Base-by-base conservation (phyloP, 1,284 basidiomycete species). In the Puccinia triticina region DNA sequence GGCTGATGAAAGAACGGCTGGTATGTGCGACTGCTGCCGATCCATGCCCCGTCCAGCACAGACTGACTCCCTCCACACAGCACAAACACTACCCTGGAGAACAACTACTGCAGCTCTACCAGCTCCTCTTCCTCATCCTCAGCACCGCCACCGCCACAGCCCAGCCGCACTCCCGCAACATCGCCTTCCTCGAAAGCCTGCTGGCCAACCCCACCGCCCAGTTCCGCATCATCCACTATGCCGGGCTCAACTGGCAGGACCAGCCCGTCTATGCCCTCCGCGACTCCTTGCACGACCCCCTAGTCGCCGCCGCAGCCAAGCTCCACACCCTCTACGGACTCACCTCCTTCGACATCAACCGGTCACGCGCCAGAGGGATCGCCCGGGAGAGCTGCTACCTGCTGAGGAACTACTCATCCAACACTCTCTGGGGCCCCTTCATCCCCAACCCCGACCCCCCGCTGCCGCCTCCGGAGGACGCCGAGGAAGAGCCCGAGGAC, bases 371-470 rank as follows among this genome's bases (percentile, higher is more conserved):
- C 3, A 61, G 79, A 34, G 79, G 71, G 0, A 61, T 74, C 37
- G 79, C 79, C n/a, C 40, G 79, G 26, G 79, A 82, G 59, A 61
- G 67, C 34, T 50, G 40, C 48, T 82, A 82, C 64, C 57, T 57
- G 7, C 1, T 75, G 2, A 5, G 16, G 21, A 82, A 82, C 21
- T 73, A 82, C 43, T 43, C 37, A 32, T 1, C 1, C 0, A 29
- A 50, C 7, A 75, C 66, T 11, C 37, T 82, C 18, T 82, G 40
- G 32, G 79, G 79, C 5, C 79, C 79, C 14, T 82, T 82, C 46
- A 64, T 82, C 23, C 78, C 78, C 2, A 37, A 81, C 46, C 48
- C 48, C 48, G 16, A 8, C 48, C 48, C 5, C 16, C 48, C 43
- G 43, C n/a, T n/a, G n/a, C n/a, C n/a, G n/a, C n/a, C n/a, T n/a